Base-by-base conservation (phyloP, 2,329 filamentous ascomycete genomes). In the Lasiodiplodia sp. region DNA sequence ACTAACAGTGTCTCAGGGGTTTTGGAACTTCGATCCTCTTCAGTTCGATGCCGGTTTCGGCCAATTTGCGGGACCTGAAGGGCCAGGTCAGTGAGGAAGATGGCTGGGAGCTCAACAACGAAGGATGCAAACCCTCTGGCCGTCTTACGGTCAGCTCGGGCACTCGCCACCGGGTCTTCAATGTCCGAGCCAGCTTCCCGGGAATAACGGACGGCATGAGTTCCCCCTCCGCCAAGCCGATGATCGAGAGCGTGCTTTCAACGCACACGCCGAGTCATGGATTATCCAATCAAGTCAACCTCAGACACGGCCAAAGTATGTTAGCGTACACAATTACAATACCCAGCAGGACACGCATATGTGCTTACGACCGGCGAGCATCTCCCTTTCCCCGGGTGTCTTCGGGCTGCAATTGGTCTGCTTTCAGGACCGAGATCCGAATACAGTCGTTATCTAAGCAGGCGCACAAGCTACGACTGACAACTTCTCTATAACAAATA, bases 11-110 rank as follows among this genome's bases (percentile, higher is more conserved):
- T 7, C 2, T 23, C 37, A 69, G 67, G 62, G 67, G 7, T 69
- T 69, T 47, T 69, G 67, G 67, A 69, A 69, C 51, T 65, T 57
- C 25, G 67, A 69, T 25, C 67, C 67, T 51, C 52, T 66, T 12
- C 60, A 66, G 40, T 69, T 69, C 38, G 66, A 68, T 25, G 23
- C 66, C 37, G 57, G 66, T 12, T 68, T 68, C 37, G 58, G 66
- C 12, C 66, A 63, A 38, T 68, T 55, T 40, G 56, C 55, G 38
- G 53, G 52, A 11, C 52, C 52, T 4, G 55, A 51, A n/a, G 64
- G 64, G 2, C 53, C 40, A 18, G 64, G 64, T 31, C 53, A 67
- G 40, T 67, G 53, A 67, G 21, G 8, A 1, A 4, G 7, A 21
- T 37, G 37, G 25, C 8, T 47, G 37, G 16, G 23, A 34, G 47